Conservation (phyloP, 768 basidiomycete genomes). For the Termitomyces heimii region DNA sequence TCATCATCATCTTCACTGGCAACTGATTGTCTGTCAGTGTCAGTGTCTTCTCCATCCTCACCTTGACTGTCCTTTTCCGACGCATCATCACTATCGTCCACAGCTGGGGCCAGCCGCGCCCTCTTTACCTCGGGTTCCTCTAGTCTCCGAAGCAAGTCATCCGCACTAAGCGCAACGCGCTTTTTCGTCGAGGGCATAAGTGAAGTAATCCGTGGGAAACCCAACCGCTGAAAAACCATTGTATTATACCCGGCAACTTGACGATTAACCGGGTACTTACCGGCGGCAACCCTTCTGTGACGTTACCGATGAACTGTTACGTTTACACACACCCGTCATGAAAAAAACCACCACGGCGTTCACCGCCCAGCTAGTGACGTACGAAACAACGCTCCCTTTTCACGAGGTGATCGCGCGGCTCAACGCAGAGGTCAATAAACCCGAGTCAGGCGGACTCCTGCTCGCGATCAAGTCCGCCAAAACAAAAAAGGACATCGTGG, state of each 20-base stretch:
- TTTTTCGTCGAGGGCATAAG: slow-evolving; percentile 16
- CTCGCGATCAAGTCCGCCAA: slow-evolving; percentile 17
- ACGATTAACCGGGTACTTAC: background rate
- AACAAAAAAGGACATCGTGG: slow-evolving; percentile 31
- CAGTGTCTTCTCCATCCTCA: slow-evolving; percentile 10
- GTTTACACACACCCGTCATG: too few relatives aligned
- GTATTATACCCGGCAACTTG: background rate
- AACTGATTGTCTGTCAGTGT: background rate
- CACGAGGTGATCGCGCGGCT: slow-evolving; percentile 38
- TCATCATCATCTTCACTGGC: slow-evolving; percentile 5
- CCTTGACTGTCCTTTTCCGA: slow-evolving; percentile 1
- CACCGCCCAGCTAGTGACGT: slow-evolving; percentile 34
- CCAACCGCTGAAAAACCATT: background rate
- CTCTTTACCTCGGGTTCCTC: slow-evolving; percentile 38
- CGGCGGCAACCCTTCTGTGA: too few relatives aligned
- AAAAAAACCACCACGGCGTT: slow-evolving; percentile 28
- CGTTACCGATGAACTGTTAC: too few relatives aligned
- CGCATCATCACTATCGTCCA: background rate
- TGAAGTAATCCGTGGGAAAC: background rate
- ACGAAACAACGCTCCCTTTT: slow-evolving; percentile 33
- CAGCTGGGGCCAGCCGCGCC: slow-evolving; percentile 17
- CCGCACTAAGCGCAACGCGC: slow-evolving; percentile 28
- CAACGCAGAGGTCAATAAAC: slow-evolving; percentile 35
- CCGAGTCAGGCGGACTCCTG: slow-evolving; percentile 22
- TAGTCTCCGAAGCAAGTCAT: slow-evolving; percentile 41